These are phyloP conservation scores for Basipetospora chlamydospora DNA, from an alignment of 2,329 filamentous ascomycete genomes.

Conservation along the genomic window DNA sequence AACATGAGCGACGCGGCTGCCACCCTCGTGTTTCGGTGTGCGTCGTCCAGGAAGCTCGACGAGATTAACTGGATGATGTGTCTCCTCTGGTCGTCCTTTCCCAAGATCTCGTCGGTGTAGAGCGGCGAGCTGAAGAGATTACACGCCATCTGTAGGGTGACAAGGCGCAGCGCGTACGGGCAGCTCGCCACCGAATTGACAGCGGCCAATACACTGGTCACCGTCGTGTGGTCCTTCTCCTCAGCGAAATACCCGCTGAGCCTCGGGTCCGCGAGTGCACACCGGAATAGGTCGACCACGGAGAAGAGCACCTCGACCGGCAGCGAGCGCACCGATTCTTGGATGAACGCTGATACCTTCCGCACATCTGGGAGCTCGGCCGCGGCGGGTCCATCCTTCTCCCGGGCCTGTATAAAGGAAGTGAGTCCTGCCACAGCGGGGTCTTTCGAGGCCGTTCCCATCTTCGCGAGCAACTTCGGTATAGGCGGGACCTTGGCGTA, in stretches of 20 bases:
- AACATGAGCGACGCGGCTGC: slow-evolving; percentile 73
- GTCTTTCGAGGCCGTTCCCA: slow-evolving; percentile 44
- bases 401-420: slow-evolving; percentile 53
- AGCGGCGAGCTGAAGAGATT: slow-evolving; percentile 70
- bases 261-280: slow-evolving; percentile 61
- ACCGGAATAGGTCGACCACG: slow-evolving; percentile 70
- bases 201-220: slow-evolving; percentile 44
- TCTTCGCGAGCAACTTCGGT: slow-evolving; percentile 65
- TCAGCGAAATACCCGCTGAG: slow-evolving; percentile 73
- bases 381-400: slow-evolving; percentile 43
- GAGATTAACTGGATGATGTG: slow-evolving; percentile 57
- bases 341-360: slow-evolving; percentile 48
- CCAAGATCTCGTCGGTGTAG: slow-evolving; percentile 50
- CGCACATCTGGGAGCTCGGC: slow-evolving; percentile 57
- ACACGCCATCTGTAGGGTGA: slow-evolving; percentile 69
- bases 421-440: slow-evolving; percentile 49
- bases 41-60: slow-evolving; percentile 63
- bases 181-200: slow-evolving; percentile 42
- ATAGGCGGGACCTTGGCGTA: slow-evolving; percentile 72
- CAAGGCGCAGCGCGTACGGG: slow-evolving; percentile 71
- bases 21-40: slow-evolving; percentile 59
- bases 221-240: slow-evolving; percentile 49
- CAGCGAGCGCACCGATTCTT: slow-evolving; percentile 36
- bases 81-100: slow-evolving; percentile 32
- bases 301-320: slow-evolving; percentile 58